These are phyloP conservation scores for Penicillium turbatum DNA, from an alignment of 495 filamentous ascomycete species.

Conservation along the genomic window DNA sequence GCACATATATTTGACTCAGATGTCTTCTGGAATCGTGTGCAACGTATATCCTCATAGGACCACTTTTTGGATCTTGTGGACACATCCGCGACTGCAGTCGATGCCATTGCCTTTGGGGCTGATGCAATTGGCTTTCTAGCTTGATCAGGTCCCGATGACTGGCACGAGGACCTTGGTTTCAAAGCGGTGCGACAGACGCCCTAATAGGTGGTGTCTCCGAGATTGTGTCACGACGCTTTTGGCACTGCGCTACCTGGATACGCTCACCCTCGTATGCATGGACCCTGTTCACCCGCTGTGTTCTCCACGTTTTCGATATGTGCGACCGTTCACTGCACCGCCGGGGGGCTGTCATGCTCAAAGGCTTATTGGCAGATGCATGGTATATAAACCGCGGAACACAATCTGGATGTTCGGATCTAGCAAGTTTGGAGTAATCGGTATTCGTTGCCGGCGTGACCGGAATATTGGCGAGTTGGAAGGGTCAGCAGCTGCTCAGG, in stretches of 20 bases:
- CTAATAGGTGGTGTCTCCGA: background rate
- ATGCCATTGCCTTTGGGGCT: background rate
- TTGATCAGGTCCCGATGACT: background rate
- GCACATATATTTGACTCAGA: background rate
- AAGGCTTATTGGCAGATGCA: background rate
- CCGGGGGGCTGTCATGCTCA: slow-evolving; percentile 2
- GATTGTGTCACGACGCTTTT: background rate
- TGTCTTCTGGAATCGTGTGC: background rate
- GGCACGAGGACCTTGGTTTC: background rate
- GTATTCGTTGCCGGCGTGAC: background rate
- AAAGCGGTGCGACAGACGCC: background rate
- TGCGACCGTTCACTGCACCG: background rate
- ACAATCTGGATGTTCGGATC: background rate
- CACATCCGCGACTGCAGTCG: background rate
- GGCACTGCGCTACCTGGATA: background rate
- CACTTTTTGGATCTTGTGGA: background rate
- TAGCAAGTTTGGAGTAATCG: background rate
- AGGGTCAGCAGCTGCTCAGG: background rate
- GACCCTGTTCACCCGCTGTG: too few relatives aligned
- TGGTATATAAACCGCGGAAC: background rate
- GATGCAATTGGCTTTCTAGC: background rate
- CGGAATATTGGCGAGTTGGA: background rate
- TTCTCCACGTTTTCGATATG: background rate
- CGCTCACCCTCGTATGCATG: slow-evolving; percentile 1
- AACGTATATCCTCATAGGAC: background rate